A percentile compares a stretch with the other conserved stretches of the same genome.
These are phyloP conservation scores for Galerina marginata DNA, from an alignment of 768 basidiomycete species.

Conservation along the genomic window DNA sequence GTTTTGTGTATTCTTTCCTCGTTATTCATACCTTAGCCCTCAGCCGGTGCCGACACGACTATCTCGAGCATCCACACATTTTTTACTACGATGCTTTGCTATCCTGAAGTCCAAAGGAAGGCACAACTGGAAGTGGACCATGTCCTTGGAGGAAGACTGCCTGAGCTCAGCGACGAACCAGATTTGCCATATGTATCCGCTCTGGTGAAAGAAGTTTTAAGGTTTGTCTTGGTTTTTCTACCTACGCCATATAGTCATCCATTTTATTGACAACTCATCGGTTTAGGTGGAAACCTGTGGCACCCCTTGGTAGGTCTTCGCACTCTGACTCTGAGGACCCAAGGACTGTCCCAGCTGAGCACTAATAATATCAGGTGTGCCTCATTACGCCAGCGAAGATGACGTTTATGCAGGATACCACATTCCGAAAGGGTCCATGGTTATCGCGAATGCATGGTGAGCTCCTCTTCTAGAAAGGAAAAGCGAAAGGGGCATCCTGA, in stretches of 20 bases:
- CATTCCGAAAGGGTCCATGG: neutral
- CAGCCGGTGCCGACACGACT: neutral
- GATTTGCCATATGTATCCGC: neutral
- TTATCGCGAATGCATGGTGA: neutral
- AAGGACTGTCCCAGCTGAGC: neutral
- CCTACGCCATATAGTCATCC: neutral
- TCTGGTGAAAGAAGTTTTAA: slow-evolving; percentile 4
- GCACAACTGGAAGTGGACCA: neutral
- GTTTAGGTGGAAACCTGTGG: neutral
- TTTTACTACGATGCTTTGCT: neutral
- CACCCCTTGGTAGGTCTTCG: neutral
- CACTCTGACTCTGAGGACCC: too few species aligned
- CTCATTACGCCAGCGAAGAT: neutral
- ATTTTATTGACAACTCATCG: neutral
- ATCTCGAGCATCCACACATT: neutral
- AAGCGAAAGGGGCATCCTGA: neutral
- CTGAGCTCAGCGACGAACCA: neutral
- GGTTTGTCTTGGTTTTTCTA: neutral
- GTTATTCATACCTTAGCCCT: neutral
- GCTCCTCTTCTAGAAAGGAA: neutral
- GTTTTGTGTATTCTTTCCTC: too few species aligned
- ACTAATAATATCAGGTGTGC: neutral
- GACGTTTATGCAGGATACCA: neutral
- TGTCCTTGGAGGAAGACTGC: neutral
- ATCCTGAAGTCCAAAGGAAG: neutral